Base-by-base conservation (phyloP, 2,329 filamentous ascomycete genomes). In the Didymella exigua region DNA sequence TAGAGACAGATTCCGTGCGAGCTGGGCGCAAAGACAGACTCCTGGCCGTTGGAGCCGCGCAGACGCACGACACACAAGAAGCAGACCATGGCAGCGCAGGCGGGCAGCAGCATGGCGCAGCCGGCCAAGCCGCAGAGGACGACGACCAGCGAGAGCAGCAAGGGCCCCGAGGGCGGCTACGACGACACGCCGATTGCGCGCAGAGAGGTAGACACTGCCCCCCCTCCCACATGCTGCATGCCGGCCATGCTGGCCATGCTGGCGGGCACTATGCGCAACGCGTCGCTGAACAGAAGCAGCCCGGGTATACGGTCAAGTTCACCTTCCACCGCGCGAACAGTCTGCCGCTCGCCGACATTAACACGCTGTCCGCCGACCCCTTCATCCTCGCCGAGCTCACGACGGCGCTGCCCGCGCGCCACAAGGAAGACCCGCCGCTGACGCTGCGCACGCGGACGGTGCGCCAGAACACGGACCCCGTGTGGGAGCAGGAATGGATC, bases 401-500 rank as follows among this genome's bases (percentile, higher is more conserved):
- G 29, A 87, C 89, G 1, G 78, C 82, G 16, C 77, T 91, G n/a
- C 86, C 86, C 0, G 87, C 84, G 63, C 81, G 91, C 30, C 91
- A 96, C 77, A 93, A 93, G 73, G 90, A 96, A 70, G 92, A 97
- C 68, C 89, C 92, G 0, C 82, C 86, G 19, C 77, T 96, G 27
- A 81, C 80, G 19, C 84, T 90, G 70, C 86, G 93, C 40, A 96
- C 91, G 0, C 85, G 82, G 0, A 97, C 93, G 0, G 76, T 93
- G 29, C 85, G 89, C 53, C 84, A 83, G 61, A 87, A 83, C 34
- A 88, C 86, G 1, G 84, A 93, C 65, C 93, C 93, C 0, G 81
- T 79, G 42, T 98, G 93, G 93, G 83, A 96, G 42, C 85, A 88
- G 31, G 84, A 91, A 56, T 98, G 93, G 93, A 82, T 91, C 19